Evolutionary conservation across 2,329 filamentous ascomycete species (phyloP).

Genomic region (Epichloe sylvatica): DNA sequence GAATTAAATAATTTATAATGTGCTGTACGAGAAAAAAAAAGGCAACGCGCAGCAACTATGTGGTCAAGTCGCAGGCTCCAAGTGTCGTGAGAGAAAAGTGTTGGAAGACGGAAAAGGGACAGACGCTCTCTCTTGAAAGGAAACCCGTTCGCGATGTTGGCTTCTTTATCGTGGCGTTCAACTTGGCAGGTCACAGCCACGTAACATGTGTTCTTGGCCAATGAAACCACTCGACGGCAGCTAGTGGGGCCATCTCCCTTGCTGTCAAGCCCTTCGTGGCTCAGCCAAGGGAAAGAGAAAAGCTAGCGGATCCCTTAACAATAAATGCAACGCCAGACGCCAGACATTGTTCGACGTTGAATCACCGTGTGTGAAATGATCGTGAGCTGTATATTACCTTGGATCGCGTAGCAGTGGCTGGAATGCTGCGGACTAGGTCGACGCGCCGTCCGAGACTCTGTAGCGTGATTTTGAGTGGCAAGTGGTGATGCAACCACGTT

Average conservation of each 20-base stretch:
- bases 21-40: neutral
- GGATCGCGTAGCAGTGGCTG: too few species aligned
- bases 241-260: neutral
- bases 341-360: too few species aligned
- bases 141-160: conserved; percentile 4
- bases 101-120: conserved; percentile 1
- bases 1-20: neutral
- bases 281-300: too few species aligned
- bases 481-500: too few species aligned
- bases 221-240: neutral
- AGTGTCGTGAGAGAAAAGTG: neutral
- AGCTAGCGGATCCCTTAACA: too few species aligned
- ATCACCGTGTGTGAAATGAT: too few species aligned
- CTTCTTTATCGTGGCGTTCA: neutral
- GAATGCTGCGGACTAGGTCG: too few species aligned
- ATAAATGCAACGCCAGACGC: too few species aligned
- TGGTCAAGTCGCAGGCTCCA: neutral
- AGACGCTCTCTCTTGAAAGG: neutral
- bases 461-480: too few species aligned
- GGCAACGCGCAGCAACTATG: neutral
- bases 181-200: conserved; percentile 1
- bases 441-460: too few species aligned
- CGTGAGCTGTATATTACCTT: too few species aligned
- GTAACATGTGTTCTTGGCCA: neutral
- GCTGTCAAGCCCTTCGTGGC: too few species aligned